phyloP scores from a whole-genome alignment of 2,329 filamentous ascomycete species.

The Penicillium sp. region DNA sequence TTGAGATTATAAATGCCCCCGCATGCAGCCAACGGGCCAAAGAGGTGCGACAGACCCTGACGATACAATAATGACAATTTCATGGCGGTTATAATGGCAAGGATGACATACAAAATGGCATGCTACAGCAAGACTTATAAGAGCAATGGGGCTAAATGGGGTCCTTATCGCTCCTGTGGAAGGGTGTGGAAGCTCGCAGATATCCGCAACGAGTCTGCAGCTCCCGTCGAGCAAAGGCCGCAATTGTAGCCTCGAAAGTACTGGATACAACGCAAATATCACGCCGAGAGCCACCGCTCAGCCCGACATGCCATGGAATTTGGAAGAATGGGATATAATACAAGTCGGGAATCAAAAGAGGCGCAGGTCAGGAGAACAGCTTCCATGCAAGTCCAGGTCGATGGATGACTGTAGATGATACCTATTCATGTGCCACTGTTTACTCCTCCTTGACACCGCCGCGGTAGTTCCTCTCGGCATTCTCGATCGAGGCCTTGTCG shows the following conservation, averaged over 20 bases:
- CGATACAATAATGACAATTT: background rate
- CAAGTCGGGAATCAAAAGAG: background rate
- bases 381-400: background rate
- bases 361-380: slow-evolving; percentile 1
- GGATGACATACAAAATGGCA: background rate
- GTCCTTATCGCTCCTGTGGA: background rate
- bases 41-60: background rate
- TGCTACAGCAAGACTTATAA: background rate
- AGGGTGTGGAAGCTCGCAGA: slow-evolving; percentile 1
- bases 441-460: slow-evolving; percentile 51
- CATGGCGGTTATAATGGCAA: background rate
- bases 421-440: slow-evolving; percentile 6
- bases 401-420: background rate
- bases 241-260: background rate
- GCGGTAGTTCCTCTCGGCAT: slow-evolving; percentile 48
- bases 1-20: background rate
- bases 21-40: background rate
- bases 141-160: background rate
- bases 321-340: slow-evolving; percentile 3
- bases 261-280: background rate
- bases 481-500: slow-evolving; percentile 72
- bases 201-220: background rate
- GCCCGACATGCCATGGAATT: background rate
- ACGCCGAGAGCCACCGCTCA: background rate
- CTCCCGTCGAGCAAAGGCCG: background rate